Evolutionary conservation across 805 yeast species (phyloP).

Genomic region (Cyberlindnera maritima): DNA sequence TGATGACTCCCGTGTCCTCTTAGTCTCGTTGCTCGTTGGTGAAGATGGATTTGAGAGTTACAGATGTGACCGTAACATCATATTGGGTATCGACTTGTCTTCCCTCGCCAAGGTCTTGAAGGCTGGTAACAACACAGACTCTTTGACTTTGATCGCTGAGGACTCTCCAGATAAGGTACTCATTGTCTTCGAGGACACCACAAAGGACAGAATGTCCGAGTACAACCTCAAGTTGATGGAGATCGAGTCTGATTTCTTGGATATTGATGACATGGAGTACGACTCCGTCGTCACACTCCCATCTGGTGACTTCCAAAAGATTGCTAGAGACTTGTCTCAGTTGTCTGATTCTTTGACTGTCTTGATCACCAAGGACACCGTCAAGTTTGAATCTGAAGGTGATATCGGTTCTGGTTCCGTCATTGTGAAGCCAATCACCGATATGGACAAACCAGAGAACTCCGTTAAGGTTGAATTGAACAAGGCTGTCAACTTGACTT

Average conservation of each 20-base stretch:
- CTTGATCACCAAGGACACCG: slow-evolving; percentile 86
- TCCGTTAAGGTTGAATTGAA: slow-evolving; percentile 73
- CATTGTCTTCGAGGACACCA: slow-evolving; percentile 86
- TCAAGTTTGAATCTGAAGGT: slow-evolving; percentile 87
- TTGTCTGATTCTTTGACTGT: slow-evolving; percentile 86
- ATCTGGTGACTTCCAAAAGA: slow-evolving; percentile 81
- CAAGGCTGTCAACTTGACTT: slow-evolving; percentile 83
- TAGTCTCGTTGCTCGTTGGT: slow-evolving; percentile 85
- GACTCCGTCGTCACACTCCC: slow-evolving; percentile 88
- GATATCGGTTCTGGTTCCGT: slow-evolving; percentile 87
- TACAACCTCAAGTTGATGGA: slow-evolving; percentile 91
- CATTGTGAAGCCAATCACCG: slow-evolving; percentile 78
- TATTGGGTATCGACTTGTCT: slow-evolving; percentile 86
- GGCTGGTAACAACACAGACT: slow-evolving; percentile 89
- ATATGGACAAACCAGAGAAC: slow-evolving; percentile 77
- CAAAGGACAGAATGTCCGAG: slow-evolving; percentile 89
- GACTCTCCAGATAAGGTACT: slow-evolving; percentile 78
- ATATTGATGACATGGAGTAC: slow-evolving; percentile 91
- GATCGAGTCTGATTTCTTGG: slow-evolving; percentile 90
- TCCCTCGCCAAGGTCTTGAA: slow-evolving; percentile 85
- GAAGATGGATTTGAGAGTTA: slow-evolving; percentile 85
- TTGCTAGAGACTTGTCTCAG: slow-evolving; percentile 82
- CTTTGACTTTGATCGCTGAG: slow-evolving; percentile 85
- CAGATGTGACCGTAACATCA: slow-evolving; percentile 92
- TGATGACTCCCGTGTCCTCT: slow-evolving; percentile 92